These are phyloP conservation scores for Eutreptiella sp. DNA, from an alignment of 208 protist species.

Conservation along the genomic window DNA sequence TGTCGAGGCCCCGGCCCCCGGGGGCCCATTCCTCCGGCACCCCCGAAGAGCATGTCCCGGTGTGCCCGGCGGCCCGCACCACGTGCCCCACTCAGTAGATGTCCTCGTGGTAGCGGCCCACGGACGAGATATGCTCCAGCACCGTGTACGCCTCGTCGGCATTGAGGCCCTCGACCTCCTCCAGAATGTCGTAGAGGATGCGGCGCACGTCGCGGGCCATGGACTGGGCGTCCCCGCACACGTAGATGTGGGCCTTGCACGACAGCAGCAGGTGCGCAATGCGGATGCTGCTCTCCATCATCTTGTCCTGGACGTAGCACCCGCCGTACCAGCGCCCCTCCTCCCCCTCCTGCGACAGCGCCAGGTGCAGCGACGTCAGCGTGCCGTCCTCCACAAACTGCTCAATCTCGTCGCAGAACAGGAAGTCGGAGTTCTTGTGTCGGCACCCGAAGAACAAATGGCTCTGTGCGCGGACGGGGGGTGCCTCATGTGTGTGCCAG, in stretches of 20 bases:
- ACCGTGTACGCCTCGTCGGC: conserved; percentile 2
- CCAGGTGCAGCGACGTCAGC: conserved; percentile 58
- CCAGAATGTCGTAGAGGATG: conserved; percentile 13
- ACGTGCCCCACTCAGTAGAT: conserved; percentile 7
- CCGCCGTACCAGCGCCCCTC: conserved; percentile 59
- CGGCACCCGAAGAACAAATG: conserved; percentile 82
- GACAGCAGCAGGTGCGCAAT: conserved; percentile 62
- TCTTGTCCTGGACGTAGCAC: conserved; percentile 76
- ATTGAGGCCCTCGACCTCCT: neutral
- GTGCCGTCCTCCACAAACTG: conserved; percentile 54
- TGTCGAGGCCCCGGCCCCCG: too few relatives aligned
- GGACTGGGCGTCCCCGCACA: conserved; percentile 79
- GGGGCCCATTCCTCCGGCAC: too few relatives aligned
- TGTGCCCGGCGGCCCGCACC: neutral
- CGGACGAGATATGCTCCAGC: neutral
- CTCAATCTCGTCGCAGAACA: conserved; percentile 65
- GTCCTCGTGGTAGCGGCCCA: conserved; percentile 9
- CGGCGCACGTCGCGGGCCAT: conserved; percentile 80
- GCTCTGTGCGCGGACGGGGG: conserved; percentile 7
- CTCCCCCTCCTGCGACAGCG: conserved; percentile 65
- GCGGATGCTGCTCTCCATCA: conserved; percentile 50
- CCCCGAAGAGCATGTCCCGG: neutral
- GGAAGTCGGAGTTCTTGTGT: conserved; percentile 33
- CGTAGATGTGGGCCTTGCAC: conserved; percentile 65
- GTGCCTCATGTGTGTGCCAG: too few relatives aligned